phyloP scores from a whole-genome alignment of 1,284 basidiomycete species.

The Fistulinella cinereoalba region DNA sequence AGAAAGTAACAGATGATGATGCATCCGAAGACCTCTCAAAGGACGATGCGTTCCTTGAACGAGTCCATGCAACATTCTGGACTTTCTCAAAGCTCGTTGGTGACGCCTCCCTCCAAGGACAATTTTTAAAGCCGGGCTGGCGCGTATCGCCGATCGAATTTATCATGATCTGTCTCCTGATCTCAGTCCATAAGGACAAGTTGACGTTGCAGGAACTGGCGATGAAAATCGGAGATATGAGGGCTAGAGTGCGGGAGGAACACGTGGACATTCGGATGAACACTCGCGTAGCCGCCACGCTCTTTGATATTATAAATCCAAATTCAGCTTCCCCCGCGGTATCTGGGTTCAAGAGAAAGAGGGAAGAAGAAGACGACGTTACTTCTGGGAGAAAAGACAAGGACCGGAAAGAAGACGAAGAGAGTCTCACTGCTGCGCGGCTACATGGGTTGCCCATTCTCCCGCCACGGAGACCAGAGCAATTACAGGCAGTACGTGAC shows the following conservation, averaged over 20 bases:
- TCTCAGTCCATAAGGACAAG: conserved; percentile 42
- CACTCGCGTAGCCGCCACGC: conserved; percentile 44
- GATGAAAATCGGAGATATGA: conserved; percentile 46
- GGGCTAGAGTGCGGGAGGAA: conserved; percentile 44
- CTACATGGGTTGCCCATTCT: background rate
- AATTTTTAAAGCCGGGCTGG: conserved; percentile 37
- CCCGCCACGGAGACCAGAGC: conserved; percentile 27
- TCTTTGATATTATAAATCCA: conserved; percentile 44
- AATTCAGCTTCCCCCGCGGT: background rate
- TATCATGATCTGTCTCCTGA: conserved; percentile 49
- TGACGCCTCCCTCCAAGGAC: conserved; percentile 30
- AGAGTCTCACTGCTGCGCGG: background rate
- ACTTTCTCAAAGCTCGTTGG: conserved; percentile 44
- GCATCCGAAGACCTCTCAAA: conserved; percentile 23
- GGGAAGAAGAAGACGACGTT: conserved; percentile 24
- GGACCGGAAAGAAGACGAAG: conserved; percentile 8
- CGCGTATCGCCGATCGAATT: conserved; percentile 63
- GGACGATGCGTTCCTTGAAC: conserved; percentile 33
- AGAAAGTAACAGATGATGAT: conserved; percentile 11
- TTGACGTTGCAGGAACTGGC: conserved; percentile 41
- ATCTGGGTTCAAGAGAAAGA: conserved; percentile 18
- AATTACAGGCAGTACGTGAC: conserved; percentile 11
- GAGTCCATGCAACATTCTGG: conserved; percentile 42
- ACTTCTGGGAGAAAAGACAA: conserved; percentile 7
- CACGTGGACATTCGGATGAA: conserved; percentile 58